These are phyloP conservation scores for Polyporus tsugae DNA, from an alignment of 1,284 basidiomycete genomes.

Conservation along the genomic window DNA sequence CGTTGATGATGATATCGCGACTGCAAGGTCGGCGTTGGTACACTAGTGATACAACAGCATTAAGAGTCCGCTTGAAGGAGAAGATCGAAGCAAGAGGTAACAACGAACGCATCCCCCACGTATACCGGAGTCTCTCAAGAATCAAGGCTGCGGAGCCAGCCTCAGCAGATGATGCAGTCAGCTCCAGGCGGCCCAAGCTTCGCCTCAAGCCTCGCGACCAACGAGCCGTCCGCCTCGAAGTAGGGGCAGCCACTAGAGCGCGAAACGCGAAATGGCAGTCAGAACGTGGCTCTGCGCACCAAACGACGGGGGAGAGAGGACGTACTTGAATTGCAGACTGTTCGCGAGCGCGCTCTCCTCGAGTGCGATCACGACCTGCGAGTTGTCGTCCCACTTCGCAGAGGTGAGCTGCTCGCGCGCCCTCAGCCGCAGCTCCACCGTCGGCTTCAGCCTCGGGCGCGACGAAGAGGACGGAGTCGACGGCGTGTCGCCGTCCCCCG, in stretches of 20 bases:
- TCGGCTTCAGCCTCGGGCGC: constrained; percentile 44
- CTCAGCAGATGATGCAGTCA: constrained; percentile 67
- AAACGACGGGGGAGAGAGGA: constrained; percentile 24
- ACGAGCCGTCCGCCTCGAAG: constrained; percentile 59
- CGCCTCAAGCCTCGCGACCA: constrained; percentile 63
- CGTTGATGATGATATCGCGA: not conserved
- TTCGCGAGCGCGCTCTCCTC: constrained; percentile 53
- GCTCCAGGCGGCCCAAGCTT: constrained; percentile 53
- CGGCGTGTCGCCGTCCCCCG: constrained; percentile 10
- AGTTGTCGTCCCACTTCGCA: constrained; percentile 23
- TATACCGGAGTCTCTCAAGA: not conserved
- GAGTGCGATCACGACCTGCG: constrained; percentile 50
- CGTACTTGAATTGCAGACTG: constrained; percentile 67
- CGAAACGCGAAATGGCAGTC: not conserved
- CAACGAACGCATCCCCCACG: not conserved
- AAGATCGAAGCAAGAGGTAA: not conserved
- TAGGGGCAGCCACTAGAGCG: constrained; percentile 60
- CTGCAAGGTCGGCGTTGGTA: not conserved
- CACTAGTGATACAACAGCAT: not conserved
- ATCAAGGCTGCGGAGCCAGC: too few species aligned
- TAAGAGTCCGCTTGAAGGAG: not conserved
- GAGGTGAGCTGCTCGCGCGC: constrained; percentile 42
- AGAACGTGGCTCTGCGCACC: not conserved
- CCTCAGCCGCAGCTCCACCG: constrained; percentile 53
- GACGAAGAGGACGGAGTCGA: constrained; percentile 1